Base-by-base conservation (phyloP, 2,329 filamentous ascomycete genomes). In the Metarhizium album region DNA sequence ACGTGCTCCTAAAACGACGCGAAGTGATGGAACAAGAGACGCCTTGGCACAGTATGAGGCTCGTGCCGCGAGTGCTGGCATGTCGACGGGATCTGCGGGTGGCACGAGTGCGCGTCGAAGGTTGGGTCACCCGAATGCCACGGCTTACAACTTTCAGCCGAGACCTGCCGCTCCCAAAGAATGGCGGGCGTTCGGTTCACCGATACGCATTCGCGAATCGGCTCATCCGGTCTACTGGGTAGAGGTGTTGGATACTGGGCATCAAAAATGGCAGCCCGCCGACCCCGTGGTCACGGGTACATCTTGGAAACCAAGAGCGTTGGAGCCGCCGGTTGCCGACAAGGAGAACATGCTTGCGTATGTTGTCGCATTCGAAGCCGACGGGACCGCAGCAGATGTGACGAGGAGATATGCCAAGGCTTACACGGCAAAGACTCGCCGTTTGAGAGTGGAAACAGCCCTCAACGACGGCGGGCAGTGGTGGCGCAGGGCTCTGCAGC, bases 221-320 rank as follows among this genome's bases (percentile, higher is more conserved):
- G 67, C 79, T 0, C 87, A 84, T 60, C 93, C 93, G 0, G 76
- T 97, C 3, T 97, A 90, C 63, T 98, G 93, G 93, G 84, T 96
- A 1, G 93, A 98, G 68, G 84, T 88, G 3, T 87, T 95, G 56
- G 90, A 96, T 55, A 74, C 82, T 49, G 86, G 86, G 0, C 81
- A 89, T 56, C 87, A 96, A 63, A 95, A 89, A 71, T 98, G 93
- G 93, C 80, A 95, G 50, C 79, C 89, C 0, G 80, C 93, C 37
- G 93, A 98, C 63, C 82, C 90, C 0, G 67, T 96, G 0, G 89
- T 93, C 2, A 95, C 90, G 0, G 76, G 80, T 50, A 86, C 56
- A 0, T 81, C 95, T 50, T 87, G 83, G 63, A 90, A 86, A 53
- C 80, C 88, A 0, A 77, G 75, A 29, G 82, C 79, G 45, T 73